Evolutionary conservation across 306 rosid species (phyloP), one percentile per base, ranked within the genome.

Genomic region (Cucumis hystrix): DNA sequence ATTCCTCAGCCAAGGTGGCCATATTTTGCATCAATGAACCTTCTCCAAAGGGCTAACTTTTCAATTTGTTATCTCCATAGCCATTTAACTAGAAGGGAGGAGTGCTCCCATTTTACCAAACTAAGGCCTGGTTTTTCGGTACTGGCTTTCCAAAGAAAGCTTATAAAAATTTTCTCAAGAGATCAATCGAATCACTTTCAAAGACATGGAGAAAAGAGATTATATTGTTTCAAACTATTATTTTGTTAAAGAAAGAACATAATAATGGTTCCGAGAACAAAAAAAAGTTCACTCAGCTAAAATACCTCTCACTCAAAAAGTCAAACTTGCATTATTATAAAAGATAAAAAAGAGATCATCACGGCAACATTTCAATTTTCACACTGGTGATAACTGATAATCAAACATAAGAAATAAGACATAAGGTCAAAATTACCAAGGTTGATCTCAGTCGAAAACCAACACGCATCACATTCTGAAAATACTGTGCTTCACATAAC

Each of bases 391-490:
- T 65, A 37, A 12, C 18, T 16, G 12, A 67, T 47, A 13, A 47
- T 5, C 54, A 47, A 47, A 11, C 74, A 68, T 68, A 40, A 6
- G 72, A 45, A 39, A 70, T 23, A 16, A 63, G 37, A 63, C 3
- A 16, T 28, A 33, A 56, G 37, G 18, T 39, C 62, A 80, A 28
- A 28, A 71, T 83, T 91, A 95, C 99, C 99, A 95, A 78, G 62
- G 99, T 90, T 75, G 99, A 84, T 79, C 96, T 86, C 75, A 95
- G 81, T 78, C 96, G 85, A 37, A 7, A 95, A 79, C 97, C 99
- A 87, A 89, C 92, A 43, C 99, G 97, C 93, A 95, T 92, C 74
- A 90, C 97, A 82, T 95, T 92, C 86, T 95, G 99, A 86, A 95
- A 95, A 85, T 95, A 95, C 75, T 95, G 99, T 80, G 96, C 99